Base-by-base conservation (phyloP, 345 rosid genomes). In the Euphorbia lathyris region DNA sequence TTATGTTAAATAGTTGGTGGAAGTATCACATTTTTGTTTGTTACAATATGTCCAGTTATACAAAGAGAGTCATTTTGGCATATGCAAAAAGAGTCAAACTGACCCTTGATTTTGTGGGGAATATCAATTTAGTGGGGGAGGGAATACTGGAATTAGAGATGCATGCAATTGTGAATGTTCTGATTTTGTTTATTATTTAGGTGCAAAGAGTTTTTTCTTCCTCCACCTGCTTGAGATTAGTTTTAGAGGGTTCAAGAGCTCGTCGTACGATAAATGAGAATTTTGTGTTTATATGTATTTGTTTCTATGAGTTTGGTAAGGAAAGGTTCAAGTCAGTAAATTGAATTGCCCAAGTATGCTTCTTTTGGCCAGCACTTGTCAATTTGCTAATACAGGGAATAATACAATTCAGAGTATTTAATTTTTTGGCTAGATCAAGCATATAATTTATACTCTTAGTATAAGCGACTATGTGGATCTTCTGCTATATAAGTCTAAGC, bases 121-220 rank as follows among this genome's bases (percentile, higher is more conserved):
- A n/a, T 51, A 51, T 51, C 56, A 51, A 51, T 19, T 20, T 51
- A 51, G 56, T 51, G 22, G 56, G 56, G 22, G 56, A 51, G 56
- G 22, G 56, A 51, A n/a, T 51, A 51, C 25, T 51, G 56, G 25
- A 51, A n/a, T 51, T 19, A 20, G 23, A 51, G 56, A 51, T 51
- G 25, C 25, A 51, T 51, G 56, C 23, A n/a, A 20, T n/a, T 51
- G 23, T 51, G 56, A 51, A 4, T 51, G 25, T 51, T 7, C 5
- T n/a, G 56, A 51, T 9, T 51, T 20, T 51, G 23, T 51, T 51
- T 19, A 5, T n/a, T 19, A 20, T 51, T 13, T 48, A 48, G 52
- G 52, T 48, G 52, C 3, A 19, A 48, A 13, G n/a, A 48, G 52
- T 13, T 48, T 48, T n/a, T 51, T n/a, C 55, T 50, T 51, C 56